These are phyloP conservation scores for Daldinia caldariorum DNA, from an alignment of 495 filamentous ascomycete species.

Conservation along the genomic window DNA sequence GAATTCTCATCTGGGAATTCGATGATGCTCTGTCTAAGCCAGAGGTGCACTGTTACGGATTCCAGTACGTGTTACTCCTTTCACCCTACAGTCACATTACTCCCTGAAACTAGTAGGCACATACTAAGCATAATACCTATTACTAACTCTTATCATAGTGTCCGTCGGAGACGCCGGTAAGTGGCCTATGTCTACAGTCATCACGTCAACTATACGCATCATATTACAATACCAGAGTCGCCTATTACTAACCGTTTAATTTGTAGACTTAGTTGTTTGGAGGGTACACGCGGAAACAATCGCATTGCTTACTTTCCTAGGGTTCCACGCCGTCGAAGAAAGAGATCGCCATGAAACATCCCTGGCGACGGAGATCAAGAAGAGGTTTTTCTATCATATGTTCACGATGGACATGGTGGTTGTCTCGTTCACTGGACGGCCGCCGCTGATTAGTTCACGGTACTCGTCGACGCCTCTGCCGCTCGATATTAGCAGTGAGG, in stretches of 20 bases:
- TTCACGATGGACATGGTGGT: slow-evolving; percentile 63
- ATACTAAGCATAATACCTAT: neutral
- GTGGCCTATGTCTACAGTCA: slow-evolving; percentile 27
- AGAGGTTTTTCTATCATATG: slow-evolving; percentile 62
- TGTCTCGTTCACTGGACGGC: slow-evolving; percentile 66
- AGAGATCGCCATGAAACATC: slow-evolving; percentile 54
- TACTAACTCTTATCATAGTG: slow-evolving; percentile 15
- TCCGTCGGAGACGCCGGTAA: slow-evolving; percentile 63
- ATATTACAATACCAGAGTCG: neutral
- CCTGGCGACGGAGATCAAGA: slow-evolving; percentile 29
- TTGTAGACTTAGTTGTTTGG: slow-evolving; percentile 58
- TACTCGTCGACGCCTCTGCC: slow-evolving; percentile 66
- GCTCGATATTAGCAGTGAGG: slow-evolving; percentile 65
- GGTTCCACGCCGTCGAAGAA: slow-evolving; percentile 60
- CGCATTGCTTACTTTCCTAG: slow-evolving; percentile 65
- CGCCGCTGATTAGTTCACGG: slow-evolving; percentile 64
- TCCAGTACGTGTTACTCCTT: slow-evolving; percentile 39
- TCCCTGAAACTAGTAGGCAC: neutral
- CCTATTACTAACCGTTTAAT: neutral
- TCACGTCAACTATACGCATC: neutral
- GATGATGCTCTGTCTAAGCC: slow-evolving; percentile 58
- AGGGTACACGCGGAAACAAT: slow-evolving; percentile 61
- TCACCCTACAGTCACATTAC: neutral
- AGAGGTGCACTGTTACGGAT: slow-evolving; percentile 56
- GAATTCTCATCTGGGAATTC: slow-evolving; percentile 60